These are phyloP conservation scores for Plantago major DNA, from an alignment of 257 asterid species.

Conservation along the genomic window DNA sequence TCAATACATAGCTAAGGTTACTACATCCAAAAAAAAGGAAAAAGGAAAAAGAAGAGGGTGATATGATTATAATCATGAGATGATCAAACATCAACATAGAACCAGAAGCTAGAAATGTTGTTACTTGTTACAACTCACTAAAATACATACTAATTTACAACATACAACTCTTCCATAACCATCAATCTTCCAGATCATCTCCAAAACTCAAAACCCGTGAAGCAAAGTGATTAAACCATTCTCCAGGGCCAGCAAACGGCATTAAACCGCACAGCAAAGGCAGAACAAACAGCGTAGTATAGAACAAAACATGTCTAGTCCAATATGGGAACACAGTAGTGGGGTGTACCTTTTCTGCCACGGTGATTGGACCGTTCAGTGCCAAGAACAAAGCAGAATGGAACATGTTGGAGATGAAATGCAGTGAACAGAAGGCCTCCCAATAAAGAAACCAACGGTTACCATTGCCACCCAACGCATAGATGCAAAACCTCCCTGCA, in stretches of 20 bases:
- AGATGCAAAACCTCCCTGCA: slow-evolving; percentile 75
- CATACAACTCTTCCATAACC: background rate
- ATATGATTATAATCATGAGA: background rate
- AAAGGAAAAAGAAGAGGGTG: background rate
- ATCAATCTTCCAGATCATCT: slow-evolving; percentile 31
- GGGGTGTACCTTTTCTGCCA: slow-evolving; percentile 26
- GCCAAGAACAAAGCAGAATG: slow-evolving; percentile 39
- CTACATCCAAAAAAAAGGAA: background rate
- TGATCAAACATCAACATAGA: background rate
- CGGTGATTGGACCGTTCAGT: slow-evolving; percentile 60
- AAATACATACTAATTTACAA: background rate
- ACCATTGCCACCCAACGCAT: slow-evolving; percentile 83
- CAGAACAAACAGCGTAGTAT: slow-evolving; percentile 36
- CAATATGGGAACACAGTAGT: slow-evolving; percentile 41
- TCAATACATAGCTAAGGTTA: background rate
- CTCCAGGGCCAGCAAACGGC: slow-evolving; percentile 74
- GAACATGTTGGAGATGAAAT: slow-evolving; percentile 55
- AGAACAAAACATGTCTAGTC: slow-evolving; percentile 48
- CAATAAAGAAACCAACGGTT: slow-evolving; percentile 58
- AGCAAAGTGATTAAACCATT: slow-evolving; percentile 67
- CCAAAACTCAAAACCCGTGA: slow-evolving; percentile 19
- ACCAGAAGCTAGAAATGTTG: background rate
- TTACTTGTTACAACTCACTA: background rate
- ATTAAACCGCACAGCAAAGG: slow-evolving; percentile 76
- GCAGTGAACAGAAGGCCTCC: slow-evolving; percentile 62